Base-by-base conservation (phyloP, 2,329 filamentous ascomycete species). In the Penicillium sp. region DNA sequence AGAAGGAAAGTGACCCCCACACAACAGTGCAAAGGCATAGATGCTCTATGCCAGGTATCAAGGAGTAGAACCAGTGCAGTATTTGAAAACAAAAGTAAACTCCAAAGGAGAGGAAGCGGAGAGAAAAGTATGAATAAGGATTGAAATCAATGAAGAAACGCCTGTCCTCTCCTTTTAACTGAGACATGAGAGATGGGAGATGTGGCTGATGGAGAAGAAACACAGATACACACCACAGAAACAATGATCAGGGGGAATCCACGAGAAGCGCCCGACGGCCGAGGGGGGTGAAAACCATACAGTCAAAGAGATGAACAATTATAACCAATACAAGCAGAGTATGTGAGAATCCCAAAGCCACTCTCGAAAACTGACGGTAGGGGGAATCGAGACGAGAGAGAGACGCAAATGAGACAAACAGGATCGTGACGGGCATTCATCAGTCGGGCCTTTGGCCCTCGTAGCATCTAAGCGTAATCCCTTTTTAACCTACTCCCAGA, bases 401-500 rank as follows among this genome's bases (percentile, higher is more conserved):
- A 17, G 39, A 47, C n/a, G 22, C 15, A 31, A 48, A 34, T 57
- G 48, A 51, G 6, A 25, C 20, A 60, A 55, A 59, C 34, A 52
- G 10, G 58, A 63, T 69, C 67, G 64, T 69, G 51, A 69, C 64
- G 64, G 67, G 61, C 64, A 68, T 55, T 45, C 41, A 38, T 68
- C 56, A 63, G 63, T 62, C 63, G 60, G 61, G 60, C 57, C 62
- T 58, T n/a, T 22, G 35, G 28, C 49, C 28, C 31, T 31, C 55
- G 54, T 43, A 56, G 14, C 50, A 38, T 60, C 57, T 64, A 69
- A 60, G 61, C 48, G 42, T 20, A 48, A 45, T 67, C 57, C 56
- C 54, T 48, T 63, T 55, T 74, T 66, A 76, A 34, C 74, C 73
- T 57, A 75, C 72, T 41, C 75, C 75, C 59, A 77, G 64, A 66